Evolutionary conservation across 768 basidiomycete species (phyloP).

Genomic region (Termitomyces sp.): DNA sequence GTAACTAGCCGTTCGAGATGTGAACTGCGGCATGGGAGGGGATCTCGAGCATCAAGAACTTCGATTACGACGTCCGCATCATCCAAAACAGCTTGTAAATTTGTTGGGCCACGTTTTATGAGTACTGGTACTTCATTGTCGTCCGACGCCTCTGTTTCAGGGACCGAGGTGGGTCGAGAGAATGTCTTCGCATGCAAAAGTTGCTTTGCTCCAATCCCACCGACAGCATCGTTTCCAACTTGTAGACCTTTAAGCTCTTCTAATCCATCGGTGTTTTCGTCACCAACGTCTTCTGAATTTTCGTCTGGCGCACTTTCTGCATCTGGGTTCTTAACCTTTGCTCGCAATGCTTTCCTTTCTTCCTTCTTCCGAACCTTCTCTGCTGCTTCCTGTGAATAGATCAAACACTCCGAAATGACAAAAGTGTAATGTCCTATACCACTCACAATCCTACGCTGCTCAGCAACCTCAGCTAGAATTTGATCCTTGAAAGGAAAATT

Average conservation of each 20-base stretch:
- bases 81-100: slow-evolving; percentile 63
- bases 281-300: slow-evolving; percentile 15
- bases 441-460: slow-evolving; percentile 69
- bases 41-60: slow-evolving; percentile 84
- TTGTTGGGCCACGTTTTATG: slow-evolving; percentile 58
- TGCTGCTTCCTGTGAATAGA: slow-evolving; percentile 54
- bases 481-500: slow-evolving; percentile 93
- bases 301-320: neutral
- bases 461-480: slow-evolving; percentile 85
- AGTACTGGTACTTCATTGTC: slow-evolving; percentile 58
- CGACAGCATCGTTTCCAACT: slow-evolving; percentile 44
- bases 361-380: slow-evolving; percentile 67
- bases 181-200: slow-evolving; percentile 29
- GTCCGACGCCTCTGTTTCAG: slow-evolving; percentile 26
- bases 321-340: slow-evolving; percentile 11
- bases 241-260: slow-evolving; percentile 33
- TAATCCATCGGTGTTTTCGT: slow-evolving; percentile 24
- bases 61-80: slow-evolving; percentile 75
- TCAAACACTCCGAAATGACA: neutral
- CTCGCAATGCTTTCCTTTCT: slow-evolving; percentile 45
- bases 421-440: neutral
- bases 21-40: slow-evolving; percentile 60
- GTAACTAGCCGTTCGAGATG: slow-evolving; percentile 53
- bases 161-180: slow-evolving; percentile 21
- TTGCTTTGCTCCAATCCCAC: slow-evolving; percentile 37